These are phyloP conservation scores for Helotiales sp. DNA, from an alignment of 2,329 filamentous ascomycete species.

Conservation along the genomic window DNA sequence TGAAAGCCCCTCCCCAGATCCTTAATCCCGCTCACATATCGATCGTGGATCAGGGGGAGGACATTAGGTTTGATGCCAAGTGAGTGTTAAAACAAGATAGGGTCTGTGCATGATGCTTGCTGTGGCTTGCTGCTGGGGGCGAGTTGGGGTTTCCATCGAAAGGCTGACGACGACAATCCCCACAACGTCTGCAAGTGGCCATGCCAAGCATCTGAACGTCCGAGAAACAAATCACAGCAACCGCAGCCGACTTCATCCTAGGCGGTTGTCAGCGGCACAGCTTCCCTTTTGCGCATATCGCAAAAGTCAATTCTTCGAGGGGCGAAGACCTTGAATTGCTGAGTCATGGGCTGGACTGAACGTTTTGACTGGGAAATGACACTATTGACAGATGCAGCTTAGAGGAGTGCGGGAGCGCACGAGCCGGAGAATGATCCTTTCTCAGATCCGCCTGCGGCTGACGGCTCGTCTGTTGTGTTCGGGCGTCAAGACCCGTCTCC, in stretches of 20 bases:
- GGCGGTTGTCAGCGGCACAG: neutral
- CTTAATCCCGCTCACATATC: neutral
- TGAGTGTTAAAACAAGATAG: neutral
- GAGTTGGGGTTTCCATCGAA: no score
- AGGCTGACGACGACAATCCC: slow-evolving; percentile 10
- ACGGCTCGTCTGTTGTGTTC: no score
- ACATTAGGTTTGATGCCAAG: neutral
- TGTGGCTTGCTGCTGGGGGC: no score
- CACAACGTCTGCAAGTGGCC: neutral
- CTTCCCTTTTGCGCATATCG: neutral
- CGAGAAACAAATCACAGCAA: neutral
- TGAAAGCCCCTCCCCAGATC: neutral
- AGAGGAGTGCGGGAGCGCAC: no score
- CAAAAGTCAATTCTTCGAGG: neutral
- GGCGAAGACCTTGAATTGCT: neutral
- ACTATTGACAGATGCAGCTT: no score
- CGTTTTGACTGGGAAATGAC: no score
- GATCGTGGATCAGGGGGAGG: neutral
- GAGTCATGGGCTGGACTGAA: no score
- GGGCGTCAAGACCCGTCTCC: neutral
- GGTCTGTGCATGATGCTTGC: neutral
- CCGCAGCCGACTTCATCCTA: no score
- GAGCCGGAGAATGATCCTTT: no score
- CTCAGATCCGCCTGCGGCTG: no score
- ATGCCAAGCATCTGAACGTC: neutral